A percentile compares a stretch with the other conserved stretches of the same genome.
Conservation (phyloP, 202 grass and related monocot genomes). For the Panicum hallii region DNA sequence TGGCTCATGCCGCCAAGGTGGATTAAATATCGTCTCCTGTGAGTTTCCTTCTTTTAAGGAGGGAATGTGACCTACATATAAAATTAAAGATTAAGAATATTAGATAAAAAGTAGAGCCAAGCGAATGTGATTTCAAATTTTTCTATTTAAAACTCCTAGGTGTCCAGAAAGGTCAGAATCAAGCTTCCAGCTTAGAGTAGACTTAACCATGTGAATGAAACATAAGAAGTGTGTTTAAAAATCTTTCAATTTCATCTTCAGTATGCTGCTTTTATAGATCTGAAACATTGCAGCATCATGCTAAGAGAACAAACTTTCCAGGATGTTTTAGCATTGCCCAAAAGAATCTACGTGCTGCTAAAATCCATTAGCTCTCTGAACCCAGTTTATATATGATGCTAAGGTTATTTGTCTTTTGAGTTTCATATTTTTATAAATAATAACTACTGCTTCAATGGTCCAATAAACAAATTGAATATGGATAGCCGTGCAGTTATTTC, state of each 20-base stretch:
- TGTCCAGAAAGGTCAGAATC: conserved; percentile 20
- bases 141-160: not conserved
- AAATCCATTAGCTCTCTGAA: not conserved
- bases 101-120: conserved; percentile 29
- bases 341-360: not conserved
- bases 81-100: conserved; percentile 23
- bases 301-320: not conserved
- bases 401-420: not conserved
- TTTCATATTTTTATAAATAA: conserved; percentile 4
- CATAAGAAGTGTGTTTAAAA: not conserved
- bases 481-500: not conserved
- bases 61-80: conserved; percentile 72
- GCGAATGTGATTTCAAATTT: conserved; percentile 17
- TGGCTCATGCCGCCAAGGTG: conserved; percentile 89
- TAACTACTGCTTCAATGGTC: conserved; percentile 13
- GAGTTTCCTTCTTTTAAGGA: conserved; percentile 94
- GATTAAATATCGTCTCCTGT: conserved; percentile 95
- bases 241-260: not conserved
- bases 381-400: not conserved
- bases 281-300: not conserved
- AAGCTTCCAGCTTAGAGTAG: not conserved
- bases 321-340: not conserved
- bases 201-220: not conserved
- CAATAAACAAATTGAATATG: conserved; percentile 27
- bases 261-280: not conserved